phyloP scores from a whole-genome alignment of 805 yeast genomes.

The Saccharomycopsis sp. region DNA sequence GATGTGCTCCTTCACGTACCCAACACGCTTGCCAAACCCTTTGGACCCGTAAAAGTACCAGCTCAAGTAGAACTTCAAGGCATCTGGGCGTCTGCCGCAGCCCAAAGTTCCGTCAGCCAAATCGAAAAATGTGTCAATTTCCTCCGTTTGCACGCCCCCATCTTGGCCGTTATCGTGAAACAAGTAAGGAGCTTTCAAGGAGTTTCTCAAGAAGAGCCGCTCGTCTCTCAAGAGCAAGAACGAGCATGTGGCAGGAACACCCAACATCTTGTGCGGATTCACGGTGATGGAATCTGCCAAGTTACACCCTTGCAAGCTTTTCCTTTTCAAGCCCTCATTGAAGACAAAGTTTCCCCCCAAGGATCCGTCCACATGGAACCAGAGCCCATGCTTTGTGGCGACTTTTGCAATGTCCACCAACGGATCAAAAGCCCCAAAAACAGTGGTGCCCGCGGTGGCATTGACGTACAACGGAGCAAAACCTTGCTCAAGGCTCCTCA shows the following conservation, averaged over 20 bases:
- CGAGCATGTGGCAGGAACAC: conserved; percentile 74
- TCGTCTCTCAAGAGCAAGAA: conserved; percentile 68
- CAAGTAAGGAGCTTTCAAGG: conserved; percentile 70
- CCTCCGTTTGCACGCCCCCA: conserved; percentile 29
- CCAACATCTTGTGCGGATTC: conserved; percentile 83
- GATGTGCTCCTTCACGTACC: conserved; percentile 63
- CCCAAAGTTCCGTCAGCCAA: conserved; percentile 90
- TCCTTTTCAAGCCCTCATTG: conserved; percentile 37
- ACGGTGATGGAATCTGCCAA: conserved; percentile 68
- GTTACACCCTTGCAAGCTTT: conserved; percentile 51
- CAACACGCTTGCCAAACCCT: conserved; percentile 59
- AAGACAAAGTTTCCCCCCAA: conserved; percentile 87
- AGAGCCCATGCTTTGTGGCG: conserved; percentile 45
- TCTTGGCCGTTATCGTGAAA: conserved; percentile 54
- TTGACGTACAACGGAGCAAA: conserved; percentile 65
- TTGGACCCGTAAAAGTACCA: conserved; percentile 72
- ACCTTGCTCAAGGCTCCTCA: conserved; percentile 39
- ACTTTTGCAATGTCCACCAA: conserved; percentile 45
- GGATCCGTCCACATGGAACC: conserved; percentile 85
- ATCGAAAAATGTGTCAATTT: no score
- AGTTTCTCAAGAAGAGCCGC: conserved; percentile 60
- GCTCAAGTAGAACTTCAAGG: conserved; percentile 65
- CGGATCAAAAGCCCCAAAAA: conserved; percentile 74
- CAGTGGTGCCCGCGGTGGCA: conserved; percentile 87
- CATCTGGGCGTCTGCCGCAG: conserved; percentile 80